Conservation (phyloP, 2,329 filamentous ascomycete genomes). For the Cadophora luteo-olivacea region DNA sequence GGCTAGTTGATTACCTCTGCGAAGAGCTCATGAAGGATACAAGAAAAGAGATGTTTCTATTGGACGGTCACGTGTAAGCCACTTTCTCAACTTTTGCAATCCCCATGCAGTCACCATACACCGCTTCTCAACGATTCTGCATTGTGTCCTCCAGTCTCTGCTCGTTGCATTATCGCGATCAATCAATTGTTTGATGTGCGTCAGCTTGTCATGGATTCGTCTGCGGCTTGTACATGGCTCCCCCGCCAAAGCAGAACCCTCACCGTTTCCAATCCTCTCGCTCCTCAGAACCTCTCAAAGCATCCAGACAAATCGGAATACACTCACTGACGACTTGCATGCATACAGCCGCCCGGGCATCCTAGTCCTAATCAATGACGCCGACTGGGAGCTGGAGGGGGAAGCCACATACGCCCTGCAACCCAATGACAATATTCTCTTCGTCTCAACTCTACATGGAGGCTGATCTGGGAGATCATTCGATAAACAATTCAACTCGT, state of each 20-base stretch:
- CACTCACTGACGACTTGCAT: slow-evolving; percentile 39
- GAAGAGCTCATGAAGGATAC: slow-evolving; percentile 83
- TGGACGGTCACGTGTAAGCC: slow-evolving; percentile 85
- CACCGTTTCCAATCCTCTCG: slow-evolving; percentile 23
- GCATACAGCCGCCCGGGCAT: slow-evolving; percentile 83
- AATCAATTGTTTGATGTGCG: background rate
- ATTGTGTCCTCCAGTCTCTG: background rate
- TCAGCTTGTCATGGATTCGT: slow-evolving; percentile 29
- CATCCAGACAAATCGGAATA: slow-evolving; percentile 7
- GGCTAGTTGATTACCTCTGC: slow-evolving; percentile 80
- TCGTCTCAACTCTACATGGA: slow-evolving; percentile 95
- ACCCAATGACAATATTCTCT: slow-evolving; percentile 84
- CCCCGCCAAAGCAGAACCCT: slow-evolving; percentile 20
- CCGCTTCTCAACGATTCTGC: slow-evolving; percentile 29
- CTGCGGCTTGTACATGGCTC: slow-evolving; percentile 21
- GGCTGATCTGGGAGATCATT: slow-evolving; percentile 59
- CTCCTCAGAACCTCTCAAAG: slow-evolving; percentile 13
- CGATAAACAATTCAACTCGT: slow-evolving; percentile 19
- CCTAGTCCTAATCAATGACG: slow-evolving; percentile 95
- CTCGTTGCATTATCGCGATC: slow-evolving; percentile 2
- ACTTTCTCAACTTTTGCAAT: slow-evolving; percentile 13
- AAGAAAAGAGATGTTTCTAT: slow-evolving; percentile 86
- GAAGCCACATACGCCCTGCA: slow-evolving; percentile 90
- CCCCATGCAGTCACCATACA: slow-evolving; percentile 21
- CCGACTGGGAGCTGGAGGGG: slow-evolving; percentile 97